Conservation (phyloP, 225 moss, liverwort and hornwort genomes). For the Bryum argenteum region DNA sequence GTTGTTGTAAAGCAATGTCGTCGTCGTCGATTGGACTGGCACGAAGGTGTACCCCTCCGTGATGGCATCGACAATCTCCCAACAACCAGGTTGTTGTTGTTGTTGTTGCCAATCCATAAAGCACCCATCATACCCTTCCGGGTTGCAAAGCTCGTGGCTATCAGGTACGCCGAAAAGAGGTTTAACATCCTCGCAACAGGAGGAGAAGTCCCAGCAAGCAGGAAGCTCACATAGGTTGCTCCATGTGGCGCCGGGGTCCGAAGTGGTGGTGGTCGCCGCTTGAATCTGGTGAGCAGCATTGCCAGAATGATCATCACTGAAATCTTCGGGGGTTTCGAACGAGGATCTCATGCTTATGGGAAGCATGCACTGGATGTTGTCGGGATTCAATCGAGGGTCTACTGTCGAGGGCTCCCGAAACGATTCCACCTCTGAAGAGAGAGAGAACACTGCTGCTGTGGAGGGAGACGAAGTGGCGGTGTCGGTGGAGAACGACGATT, state of each 20-base stretch:
- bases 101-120: constrained; percentile 39
- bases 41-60: too few relatives aligned
- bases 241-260: constrained; percentile 37
- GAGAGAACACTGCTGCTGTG: constrained; percentile 30
- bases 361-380: constrained; percentile 54
- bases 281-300: constrained; percentile 2
- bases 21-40: constrained; percentile 15
- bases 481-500: constrained; percentile 40
- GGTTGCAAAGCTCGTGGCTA: constrained; percentile 30
- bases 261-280: not conserved
- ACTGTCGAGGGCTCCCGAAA: constrained; percentile 1
- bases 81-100: constrained; percentile 16
- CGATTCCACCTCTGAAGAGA: constrained; percentile 50
- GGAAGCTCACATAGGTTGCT: constrained; percentile 53
- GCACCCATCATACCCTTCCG: constrained; percentile 40
- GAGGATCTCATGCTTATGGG: constrained; percentile 44
- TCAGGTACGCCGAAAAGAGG: constrained; percentile 33
- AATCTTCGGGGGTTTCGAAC: constrained; percentile 25
- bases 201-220: constrained; percentile 42
- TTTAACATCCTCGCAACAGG: constrained; percentile 33
- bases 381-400: constrained; percentile 46
- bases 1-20: not conserved
- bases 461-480: constrained; percentile 37
- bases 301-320: constrained; percentile 14
- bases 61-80: constrained; percentile 11